Evolutionary conservation across 2,329 filamentous ascomycete genomes (phyloP).

Genomic region (Drechslera avenae): DNA sequence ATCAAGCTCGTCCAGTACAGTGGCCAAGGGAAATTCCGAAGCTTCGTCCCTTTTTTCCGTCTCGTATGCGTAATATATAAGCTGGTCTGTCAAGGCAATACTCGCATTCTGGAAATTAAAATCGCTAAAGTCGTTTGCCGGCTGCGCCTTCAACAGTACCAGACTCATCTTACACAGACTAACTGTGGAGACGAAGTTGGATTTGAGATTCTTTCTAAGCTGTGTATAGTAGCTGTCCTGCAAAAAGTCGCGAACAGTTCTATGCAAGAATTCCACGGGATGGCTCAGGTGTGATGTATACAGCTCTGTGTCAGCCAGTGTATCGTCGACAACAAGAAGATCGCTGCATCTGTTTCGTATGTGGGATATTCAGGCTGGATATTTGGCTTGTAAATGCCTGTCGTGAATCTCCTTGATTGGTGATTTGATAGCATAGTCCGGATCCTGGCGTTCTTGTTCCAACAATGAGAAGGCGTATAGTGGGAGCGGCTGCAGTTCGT

Average conservation of each 20-base stretch:
- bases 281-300: constrained; percentile 12
- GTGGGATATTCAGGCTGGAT: constrained; percentile 5
- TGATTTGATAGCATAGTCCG: constrained; percentile 1
- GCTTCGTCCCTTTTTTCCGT: not conserved
- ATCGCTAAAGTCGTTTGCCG: not conserved
- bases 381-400: not conserved
- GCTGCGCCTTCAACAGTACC: constrained; percentile 9
- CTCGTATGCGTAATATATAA: constrained; percentile 16
- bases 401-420: not conserved
- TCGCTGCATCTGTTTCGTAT: constrained; percentile 26
- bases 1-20: constrained; percentile 16
- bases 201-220: not conserved
- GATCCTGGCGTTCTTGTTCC: constrained; percentile 6
- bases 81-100: constrained; percentile 8
- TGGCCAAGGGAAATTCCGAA: not conserved
- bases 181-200: constrained; percentile 5
- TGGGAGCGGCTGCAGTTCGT: constrained; percentile 5
- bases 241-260: constrained; percentile 23
- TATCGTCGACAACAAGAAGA: constrained; percentile 17
- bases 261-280: constrained; percentile 19
- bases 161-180: constrained; percentile 12
- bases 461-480: constrained; percentile 16
- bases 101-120: not conserved
- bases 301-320: not conserved
- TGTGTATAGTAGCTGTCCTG: constrained; percentile 10